Percentiles rank a stretch among this genome's conserved stretches.
phyloP scores from a whole-genome alignment of 2,329 filamentous ascomycete genomes.

The Trichoderma brevicompactum region DNA sequence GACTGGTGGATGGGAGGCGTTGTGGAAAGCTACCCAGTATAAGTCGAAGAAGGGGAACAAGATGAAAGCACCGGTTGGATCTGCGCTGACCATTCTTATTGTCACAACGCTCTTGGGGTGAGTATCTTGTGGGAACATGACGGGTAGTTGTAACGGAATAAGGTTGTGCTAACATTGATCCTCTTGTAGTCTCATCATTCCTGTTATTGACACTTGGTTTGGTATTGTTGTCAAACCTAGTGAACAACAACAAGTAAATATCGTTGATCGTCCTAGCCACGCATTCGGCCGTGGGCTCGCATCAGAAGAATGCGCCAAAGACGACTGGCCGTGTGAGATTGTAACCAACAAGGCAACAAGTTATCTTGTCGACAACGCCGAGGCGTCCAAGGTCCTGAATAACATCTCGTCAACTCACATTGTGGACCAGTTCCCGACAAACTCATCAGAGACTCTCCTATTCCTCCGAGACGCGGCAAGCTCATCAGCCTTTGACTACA shows the following conservation, averaged over 20 bases:
- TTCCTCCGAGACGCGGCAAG: neutral
- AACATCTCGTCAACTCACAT: neutral
- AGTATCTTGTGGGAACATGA: neutral
- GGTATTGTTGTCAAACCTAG: neutral
- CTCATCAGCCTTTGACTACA: neutral
- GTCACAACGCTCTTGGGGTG: neutral
- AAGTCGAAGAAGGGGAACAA: neutral
- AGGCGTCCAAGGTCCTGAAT: neutral
- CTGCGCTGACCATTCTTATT: neutral
- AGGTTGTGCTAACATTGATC: neutral
- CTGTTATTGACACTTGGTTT: constrained; percentile 10
- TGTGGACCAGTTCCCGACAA: neutral
- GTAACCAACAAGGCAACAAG: neutral
- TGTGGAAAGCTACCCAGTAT: neutral
- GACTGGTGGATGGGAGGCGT: neutral
- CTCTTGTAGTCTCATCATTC: neutral
- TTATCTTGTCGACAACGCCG: neutral
- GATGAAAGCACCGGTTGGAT: neutral
- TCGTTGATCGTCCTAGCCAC: neutral
- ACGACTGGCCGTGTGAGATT: neutral
- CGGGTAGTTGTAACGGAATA: rapidly evolving
- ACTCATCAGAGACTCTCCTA: neutral
- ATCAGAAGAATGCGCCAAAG: neutral
- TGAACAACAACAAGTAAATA: neutral
- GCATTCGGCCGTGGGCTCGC: neutral